Percentiles rank a stretch among this genome's conserved stretches.
These are phyloP conservation scores for Hypoxylon intermedium DNA, from an alignment of 495 filamentous ascomycete genomes.

Conservation along the genomic window DNA sequence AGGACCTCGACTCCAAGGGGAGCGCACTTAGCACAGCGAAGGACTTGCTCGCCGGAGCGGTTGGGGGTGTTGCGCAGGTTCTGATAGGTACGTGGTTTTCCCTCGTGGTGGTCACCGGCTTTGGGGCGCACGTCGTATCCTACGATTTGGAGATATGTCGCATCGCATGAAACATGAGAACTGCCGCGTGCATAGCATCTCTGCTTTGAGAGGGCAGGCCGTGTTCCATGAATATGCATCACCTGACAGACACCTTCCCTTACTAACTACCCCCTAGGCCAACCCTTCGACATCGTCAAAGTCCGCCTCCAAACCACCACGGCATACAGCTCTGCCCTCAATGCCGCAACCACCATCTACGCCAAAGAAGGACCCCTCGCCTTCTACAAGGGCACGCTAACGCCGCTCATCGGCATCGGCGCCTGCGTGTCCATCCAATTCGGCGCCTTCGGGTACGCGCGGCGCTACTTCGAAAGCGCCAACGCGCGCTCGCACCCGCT, in stretches of 20 bases:
- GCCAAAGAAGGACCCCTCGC: constrained; percentile 85
- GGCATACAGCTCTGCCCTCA: constrained; percentile 78
- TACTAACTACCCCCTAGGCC: constrained; percentile 63
- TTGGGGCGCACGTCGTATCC: too few species aligned
- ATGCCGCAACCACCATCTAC: constrained; percentile 83
- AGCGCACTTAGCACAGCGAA: constrained; percentile 70
- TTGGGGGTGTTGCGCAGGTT: constrained; percentile 92
- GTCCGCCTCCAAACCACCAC: constrained; percentile 91
- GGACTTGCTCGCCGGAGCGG: constrained; percentile 90
- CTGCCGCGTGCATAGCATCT: too few species aligned
- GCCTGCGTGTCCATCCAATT: constrained; percentile 98
- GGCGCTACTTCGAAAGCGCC: constrained; percentile 78
- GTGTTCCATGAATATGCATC: too few species aligned
- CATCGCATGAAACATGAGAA: too few species aligned
- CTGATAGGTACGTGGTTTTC: constrained; percentile 77
- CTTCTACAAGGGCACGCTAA: constrained; percentile 98
- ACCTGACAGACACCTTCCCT: not conserved
- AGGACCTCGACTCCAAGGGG: constrained; percentile 47
- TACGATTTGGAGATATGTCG: not conserved
- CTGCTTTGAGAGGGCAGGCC: too few species aligned
- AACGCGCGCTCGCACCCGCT: constrained; percentile 58
- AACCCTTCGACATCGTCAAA: constrained; percentile 99
- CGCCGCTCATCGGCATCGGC: constrained; percentile 94
- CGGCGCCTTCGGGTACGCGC: constrained; percentile 93
- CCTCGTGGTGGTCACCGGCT: too few species aligned